phyloP scores from a whole-genome alignment of 768 basidiomycete genomes.

The Suillus tomentosus region DNA sequence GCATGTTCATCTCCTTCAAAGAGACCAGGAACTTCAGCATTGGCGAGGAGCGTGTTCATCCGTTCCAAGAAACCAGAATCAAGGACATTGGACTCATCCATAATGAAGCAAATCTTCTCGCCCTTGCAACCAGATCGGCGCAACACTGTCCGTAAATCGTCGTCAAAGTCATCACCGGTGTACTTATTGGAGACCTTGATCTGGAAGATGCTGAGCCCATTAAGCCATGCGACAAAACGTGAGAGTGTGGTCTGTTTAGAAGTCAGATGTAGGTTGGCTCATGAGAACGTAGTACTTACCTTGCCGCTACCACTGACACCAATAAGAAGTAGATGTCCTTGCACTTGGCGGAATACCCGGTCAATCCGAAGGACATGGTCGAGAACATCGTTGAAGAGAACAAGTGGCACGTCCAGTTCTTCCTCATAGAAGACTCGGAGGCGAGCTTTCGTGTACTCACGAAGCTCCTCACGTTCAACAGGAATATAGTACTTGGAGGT shows the following conservation, averaged over 20 bases:
- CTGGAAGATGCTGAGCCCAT: slow-evolving; percentile 97
- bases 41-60: slow-evolving; percentile 99
- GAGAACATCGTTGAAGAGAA: slow-evolving; percentile 97
- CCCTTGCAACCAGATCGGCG: slow-evolving; percentile 97
- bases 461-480: slow-evolving; percentile 88
- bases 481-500: slow-evolving; percentile 96
- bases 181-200: slow-evolving; percentile 99
- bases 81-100: slow-evolving; percentile 99
- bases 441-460: slow-evolving; percentile 96
- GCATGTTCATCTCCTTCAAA: slow-evolving; percentile 99
- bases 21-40: slow-evolving; percentile 99
- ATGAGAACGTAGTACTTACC: slow-evolving; percentile 47
- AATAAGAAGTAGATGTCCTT: slow-evolving; percentile 94
- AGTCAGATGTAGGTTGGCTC: slow-evolving; percentile 18
- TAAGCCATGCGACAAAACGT: slow-evolving; percentile 99
- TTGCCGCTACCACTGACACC: slow-evolving; percentile 99
- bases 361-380: slow-evolving; percentile 98
- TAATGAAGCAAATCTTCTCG: slow-evolving; percentile 99
- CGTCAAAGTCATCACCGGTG: slow-evolving; percentile 97
- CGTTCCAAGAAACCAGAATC: slow-evolving; percentile 98
- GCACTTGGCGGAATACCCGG: slow-evolving; percentile 97
- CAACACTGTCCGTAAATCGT: slow-evolving; percentile 92
- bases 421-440: slow-evolving; percentile 99
- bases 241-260: slow-evolving; percentile 85
- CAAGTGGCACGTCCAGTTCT: slow-evolving; percentile 95